Evolutionary conservation across 1,284 basidiomycete genomes (phyloP).

Genomic region (Ganoderma leucocontextum): DNA sequence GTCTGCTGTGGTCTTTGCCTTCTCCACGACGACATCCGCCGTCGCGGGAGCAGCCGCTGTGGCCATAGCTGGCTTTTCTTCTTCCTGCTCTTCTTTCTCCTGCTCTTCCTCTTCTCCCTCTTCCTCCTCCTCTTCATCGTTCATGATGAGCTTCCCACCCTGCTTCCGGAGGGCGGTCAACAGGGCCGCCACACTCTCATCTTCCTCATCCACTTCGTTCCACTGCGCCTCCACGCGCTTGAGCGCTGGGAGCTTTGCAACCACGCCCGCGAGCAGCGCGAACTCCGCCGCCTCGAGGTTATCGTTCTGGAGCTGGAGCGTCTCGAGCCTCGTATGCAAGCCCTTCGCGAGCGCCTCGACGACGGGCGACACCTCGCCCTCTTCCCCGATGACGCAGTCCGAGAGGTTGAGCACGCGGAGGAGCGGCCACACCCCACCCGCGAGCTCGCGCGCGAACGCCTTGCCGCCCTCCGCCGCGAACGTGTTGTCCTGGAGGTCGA

Average conservation of each 20-base stretch:
- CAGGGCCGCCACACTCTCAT: conserved; percentile 69
- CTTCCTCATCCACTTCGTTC: conserved; percentile 87
- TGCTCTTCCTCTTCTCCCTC: conserved; percentile 71
- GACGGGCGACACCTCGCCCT: conserved; percentile 72
- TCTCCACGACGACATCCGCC: conserved; percentile 20
- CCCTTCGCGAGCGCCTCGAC: conserved; percentile 75
- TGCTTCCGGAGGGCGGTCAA: conserved; percentile 72
- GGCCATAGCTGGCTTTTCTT: conserved; percentile 45
- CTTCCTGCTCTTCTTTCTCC: conserved; percentile 55
- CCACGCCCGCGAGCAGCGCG: conserved; percentile 70
- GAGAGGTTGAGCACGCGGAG: conserved; percentile 88
- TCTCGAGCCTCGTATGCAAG: conserved; percentile 77
- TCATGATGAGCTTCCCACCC: conserved; percentile 65
- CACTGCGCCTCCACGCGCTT: conserved; percentile 85
- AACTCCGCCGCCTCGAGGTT: conserved; percentile 83
- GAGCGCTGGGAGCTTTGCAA: conserved; percentile 68
- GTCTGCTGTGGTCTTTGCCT: conserved; percentile 42
- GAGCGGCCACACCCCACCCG: conserved; percentile 65
- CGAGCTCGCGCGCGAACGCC: conserved; percentile 79
- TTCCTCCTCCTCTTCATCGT: conserved; percentile 83
- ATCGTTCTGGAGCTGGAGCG: conserved; percentile 88
- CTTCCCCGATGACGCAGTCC: conserved; percentile 86
- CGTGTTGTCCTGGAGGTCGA: conserved; percentile 98
- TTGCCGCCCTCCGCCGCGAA: conserved; percentile 81
- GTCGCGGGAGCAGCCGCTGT: conserved; percentile 42